Evolutionary conservation across 306 rosid species (phyloP), one percentile per base, ranked within the genome.

Genomic region (Glycine latifolia): DNA sequence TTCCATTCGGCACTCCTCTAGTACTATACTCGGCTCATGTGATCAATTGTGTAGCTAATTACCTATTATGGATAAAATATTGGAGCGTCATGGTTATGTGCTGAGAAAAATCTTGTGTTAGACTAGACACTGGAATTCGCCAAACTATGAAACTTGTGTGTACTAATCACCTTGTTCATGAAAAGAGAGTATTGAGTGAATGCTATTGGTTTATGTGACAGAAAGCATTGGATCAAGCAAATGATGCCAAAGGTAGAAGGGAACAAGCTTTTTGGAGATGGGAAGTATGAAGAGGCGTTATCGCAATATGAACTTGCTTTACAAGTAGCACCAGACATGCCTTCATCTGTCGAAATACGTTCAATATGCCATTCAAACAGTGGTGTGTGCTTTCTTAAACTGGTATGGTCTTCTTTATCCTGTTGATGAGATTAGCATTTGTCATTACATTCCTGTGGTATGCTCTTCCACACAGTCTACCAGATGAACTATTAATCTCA

Each of bases 241-340:
- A 89, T 81, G 91, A 87, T 59, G 92, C 93, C 93, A 0, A 95
- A 92, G 81, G 10, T 86, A 73, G 94, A 89, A 86, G 99, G 99
- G 73, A 95, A 95, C 83, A 84, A 83, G 41, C 85, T 87, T 69
- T 95, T 88, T 82, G 87, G 87, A 53, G 85, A 83, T 46, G 97
- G 91, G 33, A 88, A 85, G 72, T 95, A 82, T 82, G 96, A 91
- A 82, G 98, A 93, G 88, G 99, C 97, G 20, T 65, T 91, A 11
- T 79, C 80, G 4, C 84, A 86, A 68, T 93, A 91, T 77, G 97
- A 91, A 76, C 86, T 79, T 72, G 94, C 95, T 58, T 83, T 95
- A 66, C 89, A 89, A 52, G 77, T 85, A 72, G 91, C 93, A 13
- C 91, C 95, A 31, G 95, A 89, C 77, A 83, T 85, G 87, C 89